Evolutionary conservation across 2,329 filamentous ascomycete genomes (phyloP).

Genomic region (Periconia sp.): DNA sequence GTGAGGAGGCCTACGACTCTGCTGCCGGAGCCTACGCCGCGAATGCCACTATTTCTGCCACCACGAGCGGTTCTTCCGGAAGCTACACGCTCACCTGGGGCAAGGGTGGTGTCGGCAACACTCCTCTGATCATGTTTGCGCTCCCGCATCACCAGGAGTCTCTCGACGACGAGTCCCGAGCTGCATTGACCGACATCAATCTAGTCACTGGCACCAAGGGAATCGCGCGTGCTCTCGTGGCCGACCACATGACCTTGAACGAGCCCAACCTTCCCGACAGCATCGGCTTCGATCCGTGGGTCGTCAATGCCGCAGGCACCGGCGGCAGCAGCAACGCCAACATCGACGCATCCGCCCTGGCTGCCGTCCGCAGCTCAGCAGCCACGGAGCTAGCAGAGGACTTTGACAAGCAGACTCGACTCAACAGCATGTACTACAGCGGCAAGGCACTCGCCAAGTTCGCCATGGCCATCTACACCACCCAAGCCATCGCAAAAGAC

Average conservation of each 20-base stretch:
- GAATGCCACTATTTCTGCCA: slow-evolving; percentile 56
- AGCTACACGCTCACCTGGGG: slow-evolving; percentile 73
- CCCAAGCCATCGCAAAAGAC: slow-evolving; percentile 62
- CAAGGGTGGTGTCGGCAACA: slow-evolving; percentile 63
- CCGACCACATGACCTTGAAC: slow-evolving; percentile 63
- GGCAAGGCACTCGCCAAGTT: slow-evolving; percentile 58
- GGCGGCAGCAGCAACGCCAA: slow-evolving; percentile 31
- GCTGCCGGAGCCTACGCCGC: slow-evolving; percentile 76
- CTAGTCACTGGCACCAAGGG: slow-evolving; percentile 88
- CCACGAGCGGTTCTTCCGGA: slow-evolving; percentile 51
- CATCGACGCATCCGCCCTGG: slow-evolving; percentile 54
- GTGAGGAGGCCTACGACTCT: slow-evolving; percentile 70
- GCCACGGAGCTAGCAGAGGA: slow-evolving; percentile 74
- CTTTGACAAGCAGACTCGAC: slow-evolving; percentile 70
- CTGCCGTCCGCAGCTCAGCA: slow-evolving; percentile 63
- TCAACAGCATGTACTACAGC: slow-evolving; percentile 93
- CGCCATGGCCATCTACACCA: slow-evolving; percentile 48
- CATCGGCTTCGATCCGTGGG: slow-evolving; percentile 83
- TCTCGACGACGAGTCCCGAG: slow-evolving; percentile 62
- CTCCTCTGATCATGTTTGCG: slow-evolving; percentile 79
- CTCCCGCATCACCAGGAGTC: slow-evolving; percentile 83
- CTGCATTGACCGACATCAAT: slow-evolving; percentile 55
- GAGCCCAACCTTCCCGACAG: slow-evolving; percentile 69
- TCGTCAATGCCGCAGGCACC: slow-evolving; percentile 47
- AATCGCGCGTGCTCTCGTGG: slow-evolving; percentile 66